Percentiles rank a stretch among this genome's conserved stretches.
Conservation (phyloP, 2,329 filamentous ascomycete genomes). For the Calonectria henricotiae region DNA sequence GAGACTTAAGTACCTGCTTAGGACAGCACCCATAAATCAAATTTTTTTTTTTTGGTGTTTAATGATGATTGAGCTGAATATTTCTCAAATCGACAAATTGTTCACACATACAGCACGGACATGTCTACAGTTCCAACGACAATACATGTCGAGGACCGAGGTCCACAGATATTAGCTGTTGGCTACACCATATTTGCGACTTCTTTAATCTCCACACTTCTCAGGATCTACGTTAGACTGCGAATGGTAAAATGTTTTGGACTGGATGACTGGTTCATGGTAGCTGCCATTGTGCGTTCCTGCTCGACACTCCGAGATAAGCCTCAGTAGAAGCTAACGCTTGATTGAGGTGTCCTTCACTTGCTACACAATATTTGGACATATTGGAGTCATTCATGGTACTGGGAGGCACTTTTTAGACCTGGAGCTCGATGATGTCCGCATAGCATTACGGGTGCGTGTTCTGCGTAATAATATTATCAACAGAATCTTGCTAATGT, state of each 20-base stretch:
- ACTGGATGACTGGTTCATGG: slow-evolving; percentile 10
- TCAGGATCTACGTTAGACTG: neutral
- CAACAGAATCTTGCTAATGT: neutral
- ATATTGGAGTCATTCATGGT: neutral
- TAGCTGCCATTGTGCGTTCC: slow-evolving; percentile 7
- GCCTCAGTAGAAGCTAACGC: neutral
- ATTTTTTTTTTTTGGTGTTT: neutral
- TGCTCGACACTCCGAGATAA: neutral
- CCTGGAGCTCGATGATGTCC: neutral
- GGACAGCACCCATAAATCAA: neutral
- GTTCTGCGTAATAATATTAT: neutral
- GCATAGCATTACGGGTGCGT: neutral
- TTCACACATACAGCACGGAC: neutral
- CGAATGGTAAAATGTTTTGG: slow-evolving; percentile 3
- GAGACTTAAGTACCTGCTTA: neutral
- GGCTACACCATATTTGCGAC: neutral
- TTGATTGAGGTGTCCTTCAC: neutral
- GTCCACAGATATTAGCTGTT: neutral
- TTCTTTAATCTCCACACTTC: neutral
- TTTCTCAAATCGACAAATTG: neutral
- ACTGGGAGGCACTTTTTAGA: slow-evolving; percentile 10
- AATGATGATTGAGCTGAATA: neutral
- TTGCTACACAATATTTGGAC: neutral
- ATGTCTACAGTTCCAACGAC: neutral
- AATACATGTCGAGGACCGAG: neutral